Base-by-base conservation (phyloP, 2,329 filamentous ascomycete genomes). In the Davidsoniella virescens region DNA sequence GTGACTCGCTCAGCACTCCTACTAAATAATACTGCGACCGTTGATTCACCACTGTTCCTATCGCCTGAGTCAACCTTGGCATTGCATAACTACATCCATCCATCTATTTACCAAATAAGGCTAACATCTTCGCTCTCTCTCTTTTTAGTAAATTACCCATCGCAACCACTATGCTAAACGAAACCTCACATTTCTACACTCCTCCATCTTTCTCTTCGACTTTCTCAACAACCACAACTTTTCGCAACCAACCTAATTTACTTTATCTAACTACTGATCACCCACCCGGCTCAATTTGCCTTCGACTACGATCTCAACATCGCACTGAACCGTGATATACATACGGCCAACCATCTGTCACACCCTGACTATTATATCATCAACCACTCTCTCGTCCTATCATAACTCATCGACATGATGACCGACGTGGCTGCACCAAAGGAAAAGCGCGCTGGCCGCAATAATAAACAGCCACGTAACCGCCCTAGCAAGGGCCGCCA, bases 401-500 rank as follows among this genome's bases (percentile, higher is more conserved):
- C 14, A 23, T 20, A 14, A 14, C 26, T 26, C 17, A 45, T 38
- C 29, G 36, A 29, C 7, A 36, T 38, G 33, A 23, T 25, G 12
- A 29, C 33, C 20, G n/a, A 18, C 20, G 33, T 38, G 40, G 23
- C 47, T 43, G 38, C 37, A 12, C 29, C 44, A 7, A 47, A 47
- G 38, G 47, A 50, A 38, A 60, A 62, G 48, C 60, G 64, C 59
- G 67, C 56, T 64, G 69, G 59, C 60, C 66, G 59, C 57, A 63
- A 59, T 61, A 67, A 55, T 60, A 68, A 56, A 60, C 29, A 33
- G 29, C 57, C 55, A 56, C 63, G 68, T 18, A 18, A n/a, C 16
- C 46, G 45, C 20, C 33, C 36, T 20, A 44, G 49, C 5, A 47
- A 52, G 23, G 40, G 39, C 14, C 63, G 63, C 9, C 70, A 70